Conservation (phyloP, 768 basidiomycete species). For the Pisolithus microcarpus region DNA sequence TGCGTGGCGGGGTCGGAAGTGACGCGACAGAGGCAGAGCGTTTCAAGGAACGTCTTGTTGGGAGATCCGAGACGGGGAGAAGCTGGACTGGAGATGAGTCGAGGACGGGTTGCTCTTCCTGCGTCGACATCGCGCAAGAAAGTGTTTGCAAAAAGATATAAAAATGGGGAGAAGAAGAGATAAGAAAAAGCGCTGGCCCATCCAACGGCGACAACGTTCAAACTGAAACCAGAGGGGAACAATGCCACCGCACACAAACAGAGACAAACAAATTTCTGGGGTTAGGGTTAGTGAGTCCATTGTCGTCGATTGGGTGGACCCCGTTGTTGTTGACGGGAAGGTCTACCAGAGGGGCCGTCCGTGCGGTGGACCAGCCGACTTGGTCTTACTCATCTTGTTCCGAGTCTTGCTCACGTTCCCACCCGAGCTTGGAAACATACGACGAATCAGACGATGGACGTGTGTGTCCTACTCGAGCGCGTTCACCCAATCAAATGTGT, state of each 20-base stretch:
- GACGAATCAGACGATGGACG: not conserved
- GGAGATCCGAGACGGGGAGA: slow-evolving; percentile 9
- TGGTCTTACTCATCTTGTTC: too few relatives aligned
- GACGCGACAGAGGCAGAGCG: slow-evolving; percentile 59
- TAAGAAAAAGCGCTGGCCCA: not conserved
- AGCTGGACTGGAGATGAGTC: slow-evolving; percentile 24
- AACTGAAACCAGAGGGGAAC: not conserved
- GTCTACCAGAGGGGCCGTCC: too few relatives aligned
- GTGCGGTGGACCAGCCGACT: too few relatives aligned
- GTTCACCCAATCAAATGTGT: not conserved
- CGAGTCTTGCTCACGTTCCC: not conserved
- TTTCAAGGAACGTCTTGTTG: slow-evolving; percentile 37
- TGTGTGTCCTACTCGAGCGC: not conserved
- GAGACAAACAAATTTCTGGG: not conserved
- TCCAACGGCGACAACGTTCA: not conserved
- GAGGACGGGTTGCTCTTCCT: slow-evolving; percentile 16
- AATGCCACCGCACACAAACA: not conserved
- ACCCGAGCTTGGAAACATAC: not conserved
- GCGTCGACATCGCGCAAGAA: slow-evolving; percentile 22
- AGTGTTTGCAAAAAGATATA: not conserved
- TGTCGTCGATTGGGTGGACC: too few relatives aligned
- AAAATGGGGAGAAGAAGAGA: not conserved
- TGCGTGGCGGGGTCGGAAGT: slow-evolving; percentile 61
- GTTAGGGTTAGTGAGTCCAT: not conserved
- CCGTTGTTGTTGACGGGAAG: too few relatives aligned